Evolutionary conservation across 768 basidiomycete species (phyloP).

Genomic region (Cystobasidium onofrii): DNA sequence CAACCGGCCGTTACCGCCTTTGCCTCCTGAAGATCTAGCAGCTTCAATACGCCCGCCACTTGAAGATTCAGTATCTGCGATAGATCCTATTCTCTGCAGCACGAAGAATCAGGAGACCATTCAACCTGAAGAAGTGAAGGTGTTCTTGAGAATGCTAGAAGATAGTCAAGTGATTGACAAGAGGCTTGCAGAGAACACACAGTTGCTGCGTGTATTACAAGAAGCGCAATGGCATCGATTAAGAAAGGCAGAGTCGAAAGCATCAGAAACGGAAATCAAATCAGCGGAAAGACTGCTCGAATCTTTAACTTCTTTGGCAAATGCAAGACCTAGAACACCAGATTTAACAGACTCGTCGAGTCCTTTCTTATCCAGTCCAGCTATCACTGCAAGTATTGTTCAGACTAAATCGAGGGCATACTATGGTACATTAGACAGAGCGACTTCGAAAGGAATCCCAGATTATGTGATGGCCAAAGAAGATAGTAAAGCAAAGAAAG

Average conservation of each 20-base stretch:
- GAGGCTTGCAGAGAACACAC: conserved; percentile 11
- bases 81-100: neutral
- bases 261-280: neutral
- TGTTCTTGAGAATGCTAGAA: neutral
- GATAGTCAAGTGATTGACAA: neutral
- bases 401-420: conserved; percentile 15
- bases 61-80: neutral
- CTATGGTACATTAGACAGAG: neutral
- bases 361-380: neutral
- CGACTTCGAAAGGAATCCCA: neutral
- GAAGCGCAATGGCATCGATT: conserved; percentile 26
- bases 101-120: too few species aligned
- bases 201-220: conserved; percentile 13
- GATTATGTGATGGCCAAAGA: conserved; percentile 16
- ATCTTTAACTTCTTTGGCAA: neutral
- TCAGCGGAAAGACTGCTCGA: neutral
- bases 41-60: neutral
- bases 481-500: neutral
- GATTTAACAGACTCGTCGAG: neutral
- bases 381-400: neutral
- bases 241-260: neutral
- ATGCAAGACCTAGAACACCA: conserved; percentile 18
- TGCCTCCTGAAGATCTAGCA: neutral
- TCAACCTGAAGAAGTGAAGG: neutral
- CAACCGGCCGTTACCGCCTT: conserved; percentile 47